Conservation (phyloP, 805 yeast species). For the Candida koratica region DNA sequence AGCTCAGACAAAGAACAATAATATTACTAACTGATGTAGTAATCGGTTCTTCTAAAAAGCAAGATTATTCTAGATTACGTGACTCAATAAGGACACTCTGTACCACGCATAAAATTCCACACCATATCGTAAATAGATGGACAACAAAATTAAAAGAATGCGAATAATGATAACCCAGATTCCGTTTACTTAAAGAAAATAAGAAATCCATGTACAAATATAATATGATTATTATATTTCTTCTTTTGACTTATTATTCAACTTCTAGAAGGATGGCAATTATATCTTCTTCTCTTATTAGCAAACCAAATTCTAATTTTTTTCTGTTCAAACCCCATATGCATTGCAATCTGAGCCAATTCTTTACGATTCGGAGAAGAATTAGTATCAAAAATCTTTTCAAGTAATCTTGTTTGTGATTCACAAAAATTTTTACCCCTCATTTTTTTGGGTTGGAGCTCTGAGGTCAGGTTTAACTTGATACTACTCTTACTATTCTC, state of each 20-base stretch:
- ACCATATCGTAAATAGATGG: slow-evolving; percentile 6
- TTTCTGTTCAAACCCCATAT: background rate
- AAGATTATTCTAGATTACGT: background rate
- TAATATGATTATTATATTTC: too few relatives aligned
- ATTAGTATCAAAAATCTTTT: too few relatives aligned
- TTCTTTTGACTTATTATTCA: too few relatives aligned
- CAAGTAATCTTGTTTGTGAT: background rate
- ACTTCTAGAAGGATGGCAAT: too few relatives aligned
- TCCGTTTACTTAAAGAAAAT: too few relatives aligned
- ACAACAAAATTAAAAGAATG: background rate
- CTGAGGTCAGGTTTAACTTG: too few relatives aligned
- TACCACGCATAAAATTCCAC: slow-evolving; percentile 3
- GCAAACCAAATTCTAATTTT: background rate
- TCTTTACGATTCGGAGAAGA: background rate
- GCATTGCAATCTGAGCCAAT: background rate
- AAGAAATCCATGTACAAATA: too few relatives aligned
- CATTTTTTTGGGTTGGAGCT: too few relatives aligned
- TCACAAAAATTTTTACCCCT: background rate
- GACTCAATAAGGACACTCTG: slow-evolving; percentile 3
- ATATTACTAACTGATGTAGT: slow-evolving; percentile 14
- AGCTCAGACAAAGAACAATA: slow-evolving; percentile 11
- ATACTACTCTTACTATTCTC: too few relatives aligned
- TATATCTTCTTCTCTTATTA: background rate
- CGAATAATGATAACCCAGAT: too few relatives aligned
- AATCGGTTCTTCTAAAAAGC: slow-evolving; percentile 4